Conservation (phyloP, 2,329 filamentous ascomycete genomes). For the Talaromyces funiculosus region DNA sequence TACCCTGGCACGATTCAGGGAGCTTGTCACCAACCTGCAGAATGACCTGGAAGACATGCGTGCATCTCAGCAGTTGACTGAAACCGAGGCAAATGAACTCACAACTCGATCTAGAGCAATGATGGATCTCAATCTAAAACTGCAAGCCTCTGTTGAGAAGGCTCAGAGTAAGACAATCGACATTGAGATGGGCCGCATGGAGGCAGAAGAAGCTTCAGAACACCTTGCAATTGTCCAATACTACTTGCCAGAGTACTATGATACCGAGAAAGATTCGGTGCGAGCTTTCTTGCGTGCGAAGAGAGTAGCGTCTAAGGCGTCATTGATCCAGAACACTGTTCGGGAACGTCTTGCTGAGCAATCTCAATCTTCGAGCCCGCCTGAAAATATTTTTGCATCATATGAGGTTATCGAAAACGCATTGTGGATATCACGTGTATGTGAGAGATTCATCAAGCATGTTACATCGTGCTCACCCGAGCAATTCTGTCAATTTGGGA, state of each 20-base stretch:
- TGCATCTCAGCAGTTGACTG: slow-evolving; percentile 84
- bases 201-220: slow-evolving; percentile 81
- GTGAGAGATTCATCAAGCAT: slow-evolving; percentile 73
- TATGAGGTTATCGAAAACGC: slow-evolving; percentile 82
- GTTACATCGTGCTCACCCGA: slow-evolving; percentile 73
- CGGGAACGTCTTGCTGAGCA: slow-evolving; percentile 70
- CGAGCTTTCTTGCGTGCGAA: slow-evolving; percentile 82
- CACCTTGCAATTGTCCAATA: slow-evolving; percentile 83
- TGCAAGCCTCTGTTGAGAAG: slow-evolving; percentile 84
- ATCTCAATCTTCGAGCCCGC: slow-evolving; percentile 55
- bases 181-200: slow-evolving; percentile 76
- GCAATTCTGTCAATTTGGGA: slow-evolving; percentile 72
- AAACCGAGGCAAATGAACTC: slow-evolving; percentile 86
- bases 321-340: slow-evolving; percentile 69
- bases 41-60: slow-evolving; percentile 86
- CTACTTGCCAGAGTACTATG: slow-evolving; percentile 81
- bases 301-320: slow-evolving; percentile 80
- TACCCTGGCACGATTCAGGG: slow-evolving; percentile 79
- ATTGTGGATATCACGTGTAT: slow-evolving; percentile 75
- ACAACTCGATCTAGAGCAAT: slow-evolving; percentile 84
- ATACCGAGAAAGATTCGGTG: slow-evolving; percentile 77
- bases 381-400: slow-evolving; percentile 73
- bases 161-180: slow-evolving; percentile 93
- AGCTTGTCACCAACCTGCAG: slow-evolving; percentile 80
- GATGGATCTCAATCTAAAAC: slow-evolving; percentile 93